Percentiles rank a stretch among this genome's conserved stretches.
Conservation (phyloP, 768 basidiomycete genomes). For the Tephrocybe sp. region DNA sequence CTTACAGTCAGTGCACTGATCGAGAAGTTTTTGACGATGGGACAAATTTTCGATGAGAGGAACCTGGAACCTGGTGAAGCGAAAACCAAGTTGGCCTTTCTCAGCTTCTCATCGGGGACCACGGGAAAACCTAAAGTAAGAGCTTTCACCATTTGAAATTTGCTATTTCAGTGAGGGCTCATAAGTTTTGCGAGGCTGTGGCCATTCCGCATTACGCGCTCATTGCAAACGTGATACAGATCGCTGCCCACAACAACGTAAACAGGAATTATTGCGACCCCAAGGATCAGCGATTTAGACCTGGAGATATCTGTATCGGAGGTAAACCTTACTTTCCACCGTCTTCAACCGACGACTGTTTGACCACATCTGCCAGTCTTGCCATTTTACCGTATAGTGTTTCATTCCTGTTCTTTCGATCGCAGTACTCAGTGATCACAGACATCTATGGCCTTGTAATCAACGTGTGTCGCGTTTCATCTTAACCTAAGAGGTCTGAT, state of each 20-base stretch:
- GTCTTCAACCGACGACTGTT: not conserved
- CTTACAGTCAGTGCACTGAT: slow-evolving; percentile 48
- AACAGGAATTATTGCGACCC: slow-evolving; percentile 42
- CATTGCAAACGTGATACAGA: slow-evolving; percentile 63
- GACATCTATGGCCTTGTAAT: slow-evolving; percentile 61
- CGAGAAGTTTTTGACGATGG: slow-evolving; percentile 40
- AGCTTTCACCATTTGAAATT: no score
- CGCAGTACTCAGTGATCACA: slow-evolving; percentile 11
- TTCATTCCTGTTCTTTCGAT: not conserved
- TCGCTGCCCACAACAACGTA: slow-evolving; percentile 52
- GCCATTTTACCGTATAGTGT: slow-evolving; percentile 57
- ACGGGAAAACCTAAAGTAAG: slow-evolving; percentile 72
- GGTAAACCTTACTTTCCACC: slow-evolving; percentile 34
- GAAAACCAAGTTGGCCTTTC: slow-evolving; percentile 67
- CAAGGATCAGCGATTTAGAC: slow-evolving; percentile 51
- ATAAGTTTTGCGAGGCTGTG: slow-evolving; percentile 41
- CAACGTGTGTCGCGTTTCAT: not conserved
- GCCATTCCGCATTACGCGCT: slow-evolving; percentile 59
- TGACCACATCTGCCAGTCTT: slow-evolving; percentile 38
- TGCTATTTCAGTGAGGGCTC: not conserved
- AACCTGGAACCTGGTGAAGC: slow-evolving; percentile 57
- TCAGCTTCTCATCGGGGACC: slow-evolving; percentile 73
- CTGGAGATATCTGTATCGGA: slow-evolving; percentile 61
- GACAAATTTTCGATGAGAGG: slow-evolving; percentile 45
- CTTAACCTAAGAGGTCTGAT: not conserved